These are phyloP conservation scores for Pachyrhizus erosus DNA, from an alignment of 306 rosid genomes.

Conservation along the genomic window DNA sequence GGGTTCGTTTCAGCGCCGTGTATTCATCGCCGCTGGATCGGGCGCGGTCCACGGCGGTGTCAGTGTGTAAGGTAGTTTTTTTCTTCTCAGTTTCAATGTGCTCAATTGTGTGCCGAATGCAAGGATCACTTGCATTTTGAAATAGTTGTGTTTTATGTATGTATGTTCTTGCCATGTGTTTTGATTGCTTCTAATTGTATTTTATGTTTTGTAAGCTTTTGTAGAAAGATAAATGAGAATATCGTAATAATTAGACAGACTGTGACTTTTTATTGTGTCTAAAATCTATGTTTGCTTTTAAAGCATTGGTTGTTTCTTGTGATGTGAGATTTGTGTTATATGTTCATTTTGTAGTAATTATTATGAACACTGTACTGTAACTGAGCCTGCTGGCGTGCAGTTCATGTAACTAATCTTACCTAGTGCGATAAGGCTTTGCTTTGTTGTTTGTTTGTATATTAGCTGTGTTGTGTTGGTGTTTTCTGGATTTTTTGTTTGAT, in stretches of 20 bases:
- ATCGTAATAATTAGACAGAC: too few species aligned
- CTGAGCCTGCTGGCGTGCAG: background rate
- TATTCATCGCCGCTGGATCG: slow-evolving; percentile 88
- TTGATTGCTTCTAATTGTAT: background rate
- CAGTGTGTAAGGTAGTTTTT: slow-evolving; percentile 75
- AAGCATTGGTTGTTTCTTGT: background rate
- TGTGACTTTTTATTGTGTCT: background rate
- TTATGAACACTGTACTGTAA: background rate
- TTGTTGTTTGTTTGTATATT: background rate
- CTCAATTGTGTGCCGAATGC: background rate
- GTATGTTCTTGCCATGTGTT: background rate
- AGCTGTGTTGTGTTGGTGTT: background rate
- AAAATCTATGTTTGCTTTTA: background rate
- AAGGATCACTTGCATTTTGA: background rate
- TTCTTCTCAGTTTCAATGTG: background rate
- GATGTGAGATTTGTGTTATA: background rate
- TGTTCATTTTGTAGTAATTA: background rate
- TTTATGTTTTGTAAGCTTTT: background rate
- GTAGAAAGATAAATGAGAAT: background rate
- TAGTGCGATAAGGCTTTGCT: background rate
- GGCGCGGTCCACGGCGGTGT: slow-evolving; percentile 76
- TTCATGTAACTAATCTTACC: background rate
- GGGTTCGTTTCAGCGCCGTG: slow-evolving; percentile 76
- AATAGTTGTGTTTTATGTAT: background rate
- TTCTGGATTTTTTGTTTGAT: background rate